These are phyloP conservation scores for Lentinula boryana DNA, from an alignment of 768 basidiomycete genomes.

Conservation along the genomic window DNA sequence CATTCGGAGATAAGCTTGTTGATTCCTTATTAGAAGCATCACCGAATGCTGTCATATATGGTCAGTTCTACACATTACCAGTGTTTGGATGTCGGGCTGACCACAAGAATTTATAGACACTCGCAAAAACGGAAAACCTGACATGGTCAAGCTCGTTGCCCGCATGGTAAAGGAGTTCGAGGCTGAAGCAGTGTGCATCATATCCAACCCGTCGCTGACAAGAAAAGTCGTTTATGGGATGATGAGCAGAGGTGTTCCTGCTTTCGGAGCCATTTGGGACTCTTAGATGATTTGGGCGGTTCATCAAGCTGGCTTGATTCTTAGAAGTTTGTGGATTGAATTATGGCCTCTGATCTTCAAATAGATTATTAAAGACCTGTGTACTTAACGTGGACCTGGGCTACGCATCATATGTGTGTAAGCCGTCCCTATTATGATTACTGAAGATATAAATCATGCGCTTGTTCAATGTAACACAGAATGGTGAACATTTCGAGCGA, in stretches of 20 bases:
- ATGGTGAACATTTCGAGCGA: too few species aligned
- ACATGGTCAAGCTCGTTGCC: conserved; percentile 27
- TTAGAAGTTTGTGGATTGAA: background rate
- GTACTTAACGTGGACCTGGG: background rate
- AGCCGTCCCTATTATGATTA: too few species aligned
- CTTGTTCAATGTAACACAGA: too few species aligned
- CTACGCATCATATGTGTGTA: background rate
- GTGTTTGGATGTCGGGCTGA: background rate
- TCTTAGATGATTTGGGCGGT: conserved; percentile 16
- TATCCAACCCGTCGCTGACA: conserved; percentile 35
- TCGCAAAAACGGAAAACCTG: conserved; percentile 23
- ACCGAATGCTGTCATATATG: conserved; percentile 31
- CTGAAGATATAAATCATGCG: too few species aligned
- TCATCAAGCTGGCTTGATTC: background rate
- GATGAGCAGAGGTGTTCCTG: conserved; percentile 33
- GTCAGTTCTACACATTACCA: conserved; percentile 13
- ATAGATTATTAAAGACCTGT: background rate
- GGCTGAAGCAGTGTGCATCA: conserved; percentile 36
- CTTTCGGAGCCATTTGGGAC: conserved; percentile 37
- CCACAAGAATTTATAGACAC: conserved; percentile 21
- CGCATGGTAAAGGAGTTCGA: conserved; percentile 30
- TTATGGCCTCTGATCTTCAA: background rate
- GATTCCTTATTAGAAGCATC: conserved; percentile 27
- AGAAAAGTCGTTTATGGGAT: conserved; percentile 33
- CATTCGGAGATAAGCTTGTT: conserved; percentile 37